A percentile compares a stretch with the other conserved stretches of the same genome.
Conservation (phyloP, 257 asterid species). For the Euphrasia confusa region DNA sequence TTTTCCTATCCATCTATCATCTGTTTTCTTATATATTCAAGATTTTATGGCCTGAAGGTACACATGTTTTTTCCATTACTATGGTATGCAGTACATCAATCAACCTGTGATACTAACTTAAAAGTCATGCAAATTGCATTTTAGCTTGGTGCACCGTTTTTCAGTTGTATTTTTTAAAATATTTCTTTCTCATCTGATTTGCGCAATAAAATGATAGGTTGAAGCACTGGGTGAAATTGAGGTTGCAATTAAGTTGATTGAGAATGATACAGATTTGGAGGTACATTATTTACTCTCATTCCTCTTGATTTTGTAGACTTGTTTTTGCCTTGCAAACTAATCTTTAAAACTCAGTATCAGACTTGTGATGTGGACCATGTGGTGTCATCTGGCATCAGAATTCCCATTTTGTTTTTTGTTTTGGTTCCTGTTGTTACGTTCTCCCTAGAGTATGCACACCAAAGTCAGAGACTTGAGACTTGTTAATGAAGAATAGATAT, state of each 20-base stretch:
- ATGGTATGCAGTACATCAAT: not conserved
- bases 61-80: conserved; percentile 13
- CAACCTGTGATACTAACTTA: not conserved
- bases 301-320: conserved; percentile 10
- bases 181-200: conserved; percentile 14
- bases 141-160: conserved; percentile 11
- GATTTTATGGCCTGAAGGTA: conserved; percentile 8
- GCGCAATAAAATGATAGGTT: conserved; percentile 47
- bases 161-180: not conserved
- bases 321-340: conserved; percentile 11
- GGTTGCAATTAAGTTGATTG: conserved; percentile 82
- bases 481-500: not conserved
- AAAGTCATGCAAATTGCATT: conserved; percentile 8
- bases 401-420: not conserved
- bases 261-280: conserved; percentile 52
- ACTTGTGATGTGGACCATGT: too few relatives aligned
- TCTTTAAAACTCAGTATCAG: not conserved
- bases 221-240: conserved; percentile 96
- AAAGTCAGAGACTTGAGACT: not conserved
- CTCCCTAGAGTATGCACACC: conserved; percentile 1
- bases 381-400: not conserved
- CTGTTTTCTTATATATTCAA: conserved; percentile 12
- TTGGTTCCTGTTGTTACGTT: not conserved
- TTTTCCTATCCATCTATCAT: conserved; percentile 20
- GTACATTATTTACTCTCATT: conserved; percentile 32